phyloP scores from a whole-genome alignment of 345 rosid species.

The Lagerstroemia speciosa region DNA sequence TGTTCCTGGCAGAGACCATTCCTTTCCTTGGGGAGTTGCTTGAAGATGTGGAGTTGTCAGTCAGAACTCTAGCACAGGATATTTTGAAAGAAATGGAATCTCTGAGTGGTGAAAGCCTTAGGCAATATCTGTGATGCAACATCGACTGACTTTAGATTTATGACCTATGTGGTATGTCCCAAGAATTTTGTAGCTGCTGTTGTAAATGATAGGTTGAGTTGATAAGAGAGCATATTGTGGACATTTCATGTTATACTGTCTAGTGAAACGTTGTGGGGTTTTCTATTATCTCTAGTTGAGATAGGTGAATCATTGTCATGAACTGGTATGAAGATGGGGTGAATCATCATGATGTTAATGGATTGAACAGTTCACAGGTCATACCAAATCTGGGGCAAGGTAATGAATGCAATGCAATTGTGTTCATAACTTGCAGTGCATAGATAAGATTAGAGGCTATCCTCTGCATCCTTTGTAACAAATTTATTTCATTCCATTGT shows the following conservation, averaged over 20 bases:
- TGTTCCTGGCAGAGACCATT: conserved; percentile 67
- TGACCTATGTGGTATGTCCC: background rate
- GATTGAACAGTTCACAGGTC: too few relatives aligned
- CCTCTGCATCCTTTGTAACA: too few relatives aligned
- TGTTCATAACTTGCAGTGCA: too few relatives aligned
- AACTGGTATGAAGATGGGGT: too few relatives aligned
- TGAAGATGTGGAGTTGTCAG: conserved; percentile 76
- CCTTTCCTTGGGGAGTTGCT: conserved; percentile 87
- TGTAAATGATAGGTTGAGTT: background rate
- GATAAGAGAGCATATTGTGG: too few relatives aligned
- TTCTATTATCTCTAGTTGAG: conserved; percentile 24
- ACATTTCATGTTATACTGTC: background rate
- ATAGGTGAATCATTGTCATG: too few relatives aligned
- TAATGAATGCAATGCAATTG: too few relatives aligned
- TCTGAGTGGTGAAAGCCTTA: conserved; percentile 76
- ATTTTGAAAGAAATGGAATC: conserved; percentile 77
- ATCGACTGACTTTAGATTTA: background rate
- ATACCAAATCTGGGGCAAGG: too few relatives aligned
- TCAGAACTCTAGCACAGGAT: conserved; percentile 74
- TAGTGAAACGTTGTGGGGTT: background rate
- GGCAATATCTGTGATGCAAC: conserved; percentile 43
- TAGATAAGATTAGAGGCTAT: too few relatives aligned
- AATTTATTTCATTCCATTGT: too few relatives aligned
- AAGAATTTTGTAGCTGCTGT: background rate
- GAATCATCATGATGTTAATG: too few relatives aligned